Percentiles rank a stretch among this genome's conserved stretches.
phyloP scores from a whole-genome alignment of 1,284 basidiomycete genomes.

The Naganishia albida region DNA sequence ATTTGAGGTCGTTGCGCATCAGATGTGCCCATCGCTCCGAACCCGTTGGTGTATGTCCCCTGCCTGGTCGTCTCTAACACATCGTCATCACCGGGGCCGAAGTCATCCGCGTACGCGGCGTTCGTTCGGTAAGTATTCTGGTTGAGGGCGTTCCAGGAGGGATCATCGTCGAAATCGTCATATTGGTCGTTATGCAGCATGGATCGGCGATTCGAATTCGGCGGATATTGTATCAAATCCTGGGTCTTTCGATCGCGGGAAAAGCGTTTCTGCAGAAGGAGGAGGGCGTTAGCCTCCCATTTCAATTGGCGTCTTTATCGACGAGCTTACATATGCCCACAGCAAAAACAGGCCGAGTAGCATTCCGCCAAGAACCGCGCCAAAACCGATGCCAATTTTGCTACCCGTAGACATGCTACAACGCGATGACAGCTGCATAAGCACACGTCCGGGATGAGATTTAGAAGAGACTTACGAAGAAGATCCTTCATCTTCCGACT shows the following conservation, averaged over 20 bases:
- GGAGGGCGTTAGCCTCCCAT: background rate
- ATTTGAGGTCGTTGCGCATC: background rate
- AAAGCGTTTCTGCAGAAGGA: constrained; percentile 16
- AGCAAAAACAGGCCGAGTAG: constrained; percentile 10
- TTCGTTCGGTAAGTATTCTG: background rate
- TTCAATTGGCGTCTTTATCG: background rate
- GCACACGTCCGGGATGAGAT: background rate
- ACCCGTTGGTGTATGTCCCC: background rate
- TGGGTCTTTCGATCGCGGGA: constrained; percentile 10
- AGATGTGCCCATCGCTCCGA: background rate
- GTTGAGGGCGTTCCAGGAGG: constrained; percentile 1
- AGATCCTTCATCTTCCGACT: background rate
- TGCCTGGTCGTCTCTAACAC: constrained; percentile 3
- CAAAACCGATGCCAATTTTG: constrained; percentile 10
- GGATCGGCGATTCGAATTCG: background rate
- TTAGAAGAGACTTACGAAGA: background rate
- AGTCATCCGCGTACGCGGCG: background rate
- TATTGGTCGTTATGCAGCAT: background rate
- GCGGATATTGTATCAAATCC: background rate
- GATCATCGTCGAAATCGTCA: constrained; percentile 9
- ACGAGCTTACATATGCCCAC: constrained; percentile 17
- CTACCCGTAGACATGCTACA: constrained; percentile 9
- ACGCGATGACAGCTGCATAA: background rate
- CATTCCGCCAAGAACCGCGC: background rate
- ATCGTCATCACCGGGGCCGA: background rate